These are phyloP conservation scores for Ogataea paradorogensis DNA, from an alignment of 805 yeast genomes.

Conservation along the genomic window DNA sequence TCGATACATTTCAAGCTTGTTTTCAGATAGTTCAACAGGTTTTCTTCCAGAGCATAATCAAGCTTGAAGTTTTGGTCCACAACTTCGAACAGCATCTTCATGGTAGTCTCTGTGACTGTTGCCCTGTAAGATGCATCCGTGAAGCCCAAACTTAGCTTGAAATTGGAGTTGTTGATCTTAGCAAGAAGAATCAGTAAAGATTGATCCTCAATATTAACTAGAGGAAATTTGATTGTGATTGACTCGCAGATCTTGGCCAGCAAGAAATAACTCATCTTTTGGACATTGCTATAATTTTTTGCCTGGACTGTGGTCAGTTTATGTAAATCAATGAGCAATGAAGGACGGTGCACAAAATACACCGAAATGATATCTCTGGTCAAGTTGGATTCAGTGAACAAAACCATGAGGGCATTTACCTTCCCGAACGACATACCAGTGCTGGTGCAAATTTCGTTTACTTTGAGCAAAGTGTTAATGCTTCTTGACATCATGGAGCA, in stretches of 20 bases:
- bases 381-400: conserved; percentile 13
- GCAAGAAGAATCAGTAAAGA: conserved; percentile 12
- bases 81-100: conserved; percentile 30
- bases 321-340: conserved; percentile 23
- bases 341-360: conserved; percentile 15
- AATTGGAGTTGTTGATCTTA: conserved; percentile 21
- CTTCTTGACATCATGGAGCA: conserved; percentile 8
- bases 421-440: conserved; percentile 1
- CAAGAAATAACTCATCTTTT: conserved; percentile 26
- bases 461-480: conserved; percentile 6
- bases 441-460: conserved; percentile 3
- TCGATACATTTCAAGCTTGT: conserved; percentile 20
- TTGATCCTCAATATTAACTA: conserved; percentile 12
- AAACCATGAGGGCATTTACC: conserved; percentile 2
- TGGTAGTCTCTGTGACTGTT: conserved; percentile 18
- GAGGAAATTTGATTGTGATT: conserved; percentile 15
- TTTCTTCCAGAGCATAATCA: conserved; percentile 22
- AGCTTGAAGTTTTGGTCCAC: conserved; percentile 32
- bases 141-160: conserved; percentile 21
- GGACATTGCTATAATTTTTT: conserved; percentile 20
- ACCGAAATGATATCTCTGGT: conserved; percentile 20
- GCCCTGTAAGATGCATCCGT: conserved; percentile 12
- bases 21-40: conserved; percentile 21
- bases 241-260: conserved; percentile 16
- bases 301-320: conserved; percentile 10